Percentiles rank a stretch among this genome's conserved stretches.
Conservation (phyloP, 352 stramenopile species). For the Pythium phragmitis region DNA sequence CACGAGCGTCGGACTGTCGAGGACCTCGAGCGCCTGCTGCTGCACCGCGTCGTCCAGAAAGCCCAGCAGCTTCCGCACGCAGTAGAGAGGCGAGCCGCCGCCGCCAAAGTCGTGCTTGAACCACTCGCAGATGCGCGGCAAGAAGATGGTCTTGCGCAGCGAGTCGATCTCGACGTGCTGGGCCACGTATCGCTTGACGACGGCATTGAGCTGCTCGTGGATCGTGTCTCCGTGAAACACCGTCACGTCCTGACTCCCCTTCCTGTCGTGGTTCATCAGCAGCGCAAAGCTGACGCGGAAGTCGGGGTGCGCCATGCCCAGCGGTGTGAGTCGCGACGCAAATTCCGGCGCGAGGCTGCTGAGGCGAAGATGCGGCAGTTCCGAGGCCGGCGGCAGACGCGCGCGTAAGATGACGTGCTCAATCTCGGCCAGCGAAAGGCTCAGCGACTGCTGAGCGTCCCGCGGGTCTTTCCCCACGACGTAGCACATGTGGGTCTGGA, state of each 20-base stretch:
- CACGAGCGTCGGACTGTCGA: conserved; percentile 44
- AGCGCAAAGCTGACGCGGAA: conserved; percentile 78
- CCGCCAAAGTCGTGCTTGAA: conserved; percentile 68
- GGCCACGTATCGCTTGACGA: conserved; percentile 35
- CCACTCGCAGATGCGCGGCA: conserved; percentile 78
- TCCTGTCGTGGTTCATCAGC: conserved; percentile 44
- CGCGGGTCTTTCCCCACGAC: conserved; percentile 32
- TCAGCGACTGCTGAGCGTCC: conserved; percentile 24
- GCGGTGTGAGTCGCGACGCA: conserved; percentile 20
- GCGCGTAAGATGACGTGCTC: conserved; percentile 70
- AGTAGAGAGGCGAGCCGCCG: conserved; percentile 44
- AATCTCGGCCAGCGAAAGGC: conserved; percentile 73
- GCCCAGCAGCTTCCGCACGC: conserved; percentile 70
- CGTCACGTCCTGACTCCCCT: conserved; percentile 14
- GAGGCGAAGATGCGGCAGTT: conserved; percentile 40
- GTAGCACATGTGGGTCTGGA: conserved; percentile 67
- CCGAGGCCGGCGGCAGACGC: conserved; percentile 44
- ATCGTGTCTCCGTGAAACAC: conserved; percentile 37
- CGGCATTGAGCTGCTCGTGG: conserved; percentile 74
- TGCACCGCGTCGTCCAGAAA: conserved; percentile 55
- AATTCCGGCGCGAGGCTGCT: conserved; percentile 8
- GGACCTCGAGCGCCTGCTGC: conserved; percentile 41
- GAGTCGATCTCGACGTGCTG: conserved; percentile 36
- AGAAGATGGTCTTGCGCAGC: conserved; percentile 28
- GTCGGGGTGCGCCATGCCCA: conserved; percentile 64